A percentile compares a stretch with the other conserved stretches of the same genome.
Evolutionary conservation across 108 stramenopile species (phyloP).

Genomic region (Fragilariopsis cylindrus): DNA sequence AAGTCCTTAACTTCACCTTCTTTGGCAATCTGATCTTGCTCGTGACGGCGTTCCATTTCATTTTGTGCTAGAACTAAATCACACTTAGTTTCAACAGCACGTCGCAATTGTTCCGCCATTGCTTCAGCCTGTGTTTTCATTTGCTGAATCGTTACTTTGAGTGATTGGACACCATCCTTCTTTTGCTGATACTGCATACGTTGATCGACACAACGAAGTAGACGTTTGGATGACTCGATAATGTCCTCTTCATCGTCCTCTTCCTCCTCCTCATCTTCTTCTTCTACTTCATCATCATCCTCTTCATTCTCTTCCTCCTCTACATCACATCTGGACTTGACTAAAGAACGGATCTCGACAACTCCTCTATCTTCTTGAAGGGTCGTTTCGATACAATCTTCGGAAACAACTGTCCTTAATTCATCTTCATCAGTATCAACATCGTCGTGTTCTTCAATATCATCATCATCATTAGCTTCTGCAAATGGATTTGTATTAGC

Average conservation of each 20-base stretch:
- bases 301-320: conserved; percentile 10
- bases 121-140: conserved; percentile 48
- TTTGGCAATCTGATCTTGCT: conserved; percentile 28
- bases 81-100: conserved; percentile 49
- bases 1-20: conserved; percentile 31
- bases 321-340: not conserved
- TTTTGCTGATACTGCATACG: conserved; percentile 42
- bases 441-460: too few relatives aligned
- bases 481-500: too few relatives aligned
- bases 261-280: not conserved
- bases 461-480: too few relatives aligned
- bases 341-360: not conserved
- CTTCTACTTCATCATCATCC: not conserved
- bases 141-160: conserved; percentile 25
- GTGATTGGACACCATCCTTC: conserved; percentile 39
- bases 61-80: conserved; percentile 57
- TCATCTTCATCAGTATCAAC: too few relatives aligned
- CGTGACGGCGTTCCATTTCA: conserved; percentile 52
- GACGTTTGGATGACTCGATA: conserved; percentile 31
- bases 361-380: not conserved
- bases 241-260: conserved; percentile 30
- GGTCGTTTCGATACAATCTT: not conserved
- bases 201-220: conserved; percentile 39
- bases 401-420: too few relatives aligned
- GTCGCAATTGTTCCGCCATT: conserved; percentile 53